Percentiles rank a stretch among this genome's conserved stretches.
Conservation (phyloP, 805 yeast genomes). For the Kazachstania kunashirensis region DNA sequence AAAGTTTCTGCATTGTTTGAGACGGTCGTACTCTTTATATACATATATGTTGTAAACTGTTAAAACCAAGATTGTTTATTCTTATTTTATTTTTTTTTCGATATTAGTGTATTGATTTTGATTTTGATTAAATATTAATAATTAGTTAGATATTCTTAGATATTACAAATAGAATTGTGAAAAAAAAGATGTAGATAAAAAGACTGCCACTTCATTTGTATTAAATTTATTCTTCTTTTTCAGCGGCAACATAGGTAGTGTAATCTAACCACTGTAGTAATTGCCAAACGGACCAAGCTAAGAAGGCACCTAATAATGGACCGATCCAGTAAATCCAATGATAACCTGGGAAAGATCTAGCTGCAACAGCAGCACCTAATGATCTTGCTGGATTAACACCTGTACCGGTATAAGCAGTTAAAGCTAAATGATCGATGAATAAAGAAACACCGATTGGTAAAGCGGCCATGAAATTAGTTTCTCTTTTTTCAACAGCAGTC, state of each 20-base stretch:
- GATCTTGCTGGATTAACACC: constrained; percentile 89
- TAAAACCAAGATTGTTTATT: no score
- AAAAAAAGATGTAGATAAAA: background rate
- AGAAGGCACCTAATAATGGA: constrained; percentile 59
- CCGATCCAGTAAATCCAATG: constrained; percentile 95
- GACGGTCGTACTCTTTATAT: no score
- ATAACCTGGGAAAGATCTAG: constrained; percentile 62
- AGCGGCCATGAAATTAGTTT: constrained; percentile 71
- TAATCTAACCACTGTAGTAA: constrained; percentile 55
- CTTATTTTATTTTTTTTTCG: no score
- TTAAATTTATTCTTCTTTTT: constrained; percentile 7
- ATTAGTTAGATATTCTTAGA: no score
- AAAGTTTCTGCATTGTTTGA: no score
- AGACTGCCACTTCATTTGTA: no score
- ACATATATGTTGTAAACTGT: no score
- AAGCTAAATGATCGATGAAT: constrained; percentile 71
- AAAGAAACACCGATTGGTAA: constrained; percentile 74
- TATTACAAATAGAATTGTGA: no score
- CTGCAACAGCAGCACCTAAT: constrained; percentile 75
- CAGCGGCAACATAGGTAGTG: constrained; percentile 36
- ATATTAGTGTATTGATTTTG: no score
- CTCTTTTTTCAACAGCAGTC: constrained; percentile 75
- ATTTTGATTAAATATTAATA: no score
- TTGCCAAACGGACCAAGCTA: constrained; percentile 63
- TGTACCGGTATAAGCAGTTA: constrained; percentile 81